Evolutionary conservation across 2,329 filamentous ascomycete species (phyloP).

Genomic region (Arachnomyces sp.): DNA sequence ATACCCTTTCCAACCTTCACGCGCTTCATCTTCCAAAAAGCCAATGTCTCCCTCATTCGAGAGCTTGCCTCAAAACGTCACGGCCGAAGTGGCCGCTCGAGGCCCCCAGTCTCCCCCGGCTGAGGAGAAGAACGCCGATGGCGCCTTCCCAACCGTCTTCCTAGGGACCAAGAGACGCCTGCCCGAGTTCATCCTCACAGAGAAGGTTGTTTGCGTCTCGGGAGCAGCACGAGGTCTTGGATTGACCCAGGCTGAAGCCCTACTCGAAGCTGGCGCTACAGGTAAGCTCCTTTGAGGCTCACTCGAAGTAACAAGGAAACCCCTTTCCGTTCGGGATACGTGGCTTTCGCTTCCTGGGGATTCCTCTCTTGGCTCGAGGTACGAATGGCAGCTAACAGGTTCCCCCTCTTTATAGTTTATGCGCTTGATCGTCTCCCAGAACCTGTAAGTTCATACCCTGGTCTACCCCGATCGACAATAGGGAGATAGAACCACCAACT

Average conservation of each 20-base stretch:
- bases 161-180: slow-evolving; percentile 37
- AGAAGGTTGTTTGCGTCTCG: slow-evolving; percentile 62
- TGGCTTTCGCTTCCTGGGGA: neutral
- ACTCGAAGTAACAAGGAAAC: too few relatives aligned
- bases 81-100: slow-evolving; percentile 3
- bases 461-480: neutral
- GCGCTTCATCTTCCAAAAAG: neutral
- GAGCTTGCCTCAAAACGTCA: neutral
- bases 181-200: slow-evolving; percentile 66
- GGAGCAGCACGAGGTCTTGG: slow-evolving; percentile 65
- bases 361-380: too few relatives aligned
- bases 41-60: slow-evolving; percentile 1
- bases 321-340: neutral
- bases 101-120: slow-evolving; percentile 18
- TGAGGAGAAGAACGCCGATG: slow-evolving; percentile 18
- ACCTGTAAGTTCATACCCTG: slow-evolving; percentile 9
- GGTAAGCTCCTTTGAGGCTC: slow-evolving; percentile 16
- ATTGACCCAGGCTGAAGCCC: slow-evolving; percentile 62
- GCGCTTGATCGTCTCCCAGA: slow-evolving; percentile 25
- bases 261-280: slow-evolving; percentile 66
- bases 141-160: slow-evolving; percentile 9
- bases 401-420: slow-evolving; percentile 32
- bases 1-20: neutral
- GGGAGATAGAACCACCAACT: slow-evolving; percentile 1
- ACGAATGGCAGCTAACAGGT: slow-evolving; percentile 4